Evolutionary conservation across 768 basidiomycete species (phyloP).

Genomic region (Hygrocybe punicea): DNA sequence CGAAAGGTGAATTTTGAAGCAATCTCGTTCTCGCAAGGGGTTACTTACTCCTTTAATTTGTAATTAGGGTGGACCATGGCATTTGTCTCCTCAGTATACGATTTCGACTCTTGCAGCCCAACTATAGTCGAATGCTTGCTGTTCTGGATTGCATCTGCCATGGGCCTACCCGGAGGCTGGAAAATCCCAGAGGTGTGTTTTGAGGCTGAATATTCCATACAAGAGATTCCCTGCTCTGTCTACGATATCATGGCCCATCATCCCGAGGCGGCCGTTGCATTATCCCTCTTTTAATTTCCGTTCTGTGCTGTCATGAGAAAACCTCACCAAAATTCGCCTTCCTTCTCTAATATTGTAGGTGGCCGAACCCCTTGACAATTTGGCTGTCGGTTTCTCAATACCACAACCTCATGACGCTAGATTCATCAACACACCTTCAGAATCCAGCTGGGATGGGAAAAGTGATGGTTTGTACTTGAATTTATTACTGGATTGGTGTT

Average conservation of each 20-base stretch:
- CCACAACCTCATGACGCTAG: constrained; percentile 24
- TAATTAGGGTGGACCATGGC: constrained; percentile 56
- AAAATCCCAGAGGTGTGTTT: constrained; percentile 41
- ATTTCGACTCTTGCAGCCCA: constrained; percentile 40
- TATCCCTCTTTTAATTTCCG: constrained; percentile 14
- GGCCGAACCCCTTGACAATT: constrained; percentile 37
- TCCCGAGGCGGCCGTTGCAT: constrained; percentile 26
- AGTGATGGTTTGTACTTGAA: constrained; percentile 30
- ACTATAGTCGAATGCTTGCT: constrained; percentile 49
- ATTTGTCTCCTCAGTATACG: constrained; percentile 48
- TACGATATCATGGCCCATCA: constrained; percentile 30
- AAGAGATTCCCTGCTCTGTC: constrained; percentile 25
- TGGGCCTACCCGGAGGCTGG: constrained; percentile 37
- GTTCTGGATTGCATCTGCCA: constrained; percentile 57
- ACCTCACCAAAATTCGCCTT: not conserved
- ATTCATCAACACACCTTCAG: constrained; percentile 34
- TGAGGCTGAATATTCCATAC: constrained; percentile 17
- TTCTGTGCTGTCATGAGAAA: not conserved
- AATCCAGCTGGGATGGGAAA: constrained; percentile 46
- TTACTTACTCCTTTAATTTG: constrained; percentile 1
- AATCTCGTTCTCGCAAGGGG: not conserved
- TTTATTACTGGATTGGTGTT: not conserved
- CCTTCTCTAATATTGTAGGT: constrained; percentile 35
- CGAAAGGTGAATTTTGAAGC: constrained; percentile 40
- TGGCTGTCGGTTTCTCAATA: constrained; percentile 25